A percentile compares a stretch with the other conserved stretches of the same genome.
Evolutionary conservation across 2,329 filamentous ascomycete genomes (phyloP).

Genomic region (Ascochyta clinopodiicola): DNA sequence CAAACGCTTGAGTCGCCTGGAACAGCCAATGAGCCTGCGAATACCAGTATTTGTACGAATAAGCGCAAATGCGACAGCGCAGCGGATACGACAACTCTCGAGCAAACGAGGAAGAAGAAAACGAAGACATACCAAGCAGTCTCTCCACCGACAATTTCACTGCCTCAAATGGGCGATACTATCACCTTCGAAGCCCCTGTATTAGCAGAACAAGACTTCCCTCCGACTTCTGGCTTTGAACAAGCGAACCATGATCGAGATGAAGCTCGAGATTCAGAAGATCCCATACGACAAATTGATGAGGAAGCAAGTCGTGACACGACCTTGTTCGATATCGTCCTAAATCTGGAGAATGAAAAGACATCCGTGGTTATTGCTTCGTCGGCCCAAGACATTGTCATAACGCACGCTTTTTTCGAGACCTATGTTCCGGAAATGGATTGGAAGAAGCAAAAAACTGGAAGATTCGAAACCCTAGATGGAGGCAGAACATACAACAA

Average conservation of each 20-base stretch:
- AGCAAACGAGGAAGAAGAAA: conserved; percentile 18
- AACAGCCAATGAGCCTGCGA: not conserved
- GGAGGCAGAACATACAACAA: not conserved
- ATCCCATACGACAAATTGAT: not conserved
- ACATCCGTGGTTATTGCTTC: not conserved
- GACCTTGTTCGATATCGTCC: not conserved
- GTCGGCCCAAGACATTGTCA: not conserved
- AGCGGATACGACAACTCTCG: not conserved
- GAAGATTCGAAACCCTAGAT: not conserved
- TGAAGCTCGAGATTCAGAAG: not conserved
- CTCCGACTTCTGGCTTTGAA: not conserved
- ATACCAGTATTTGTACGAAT: not conserved
- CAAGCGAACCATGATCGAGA: not conserved
- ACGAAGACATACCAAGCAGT: not conserved
- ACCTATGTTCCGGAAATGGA: not conserved
- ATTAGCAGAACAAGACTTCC: not conserved
- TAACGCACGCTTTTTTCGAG: not conserved
- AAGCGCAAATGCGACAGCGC: conserved; percentile 16
- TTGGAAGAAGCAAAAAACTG: not conserved
- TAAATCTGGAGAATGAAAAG: not conserved
- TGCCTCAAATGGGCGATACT: not conserved
- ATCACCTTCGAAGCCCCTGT: not conserved
- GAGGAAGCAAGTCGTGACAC: not conserved
- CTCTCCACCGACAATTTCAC: not conserved
- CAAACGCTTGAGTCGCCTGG: not conserved